Base-by-base conservation (phyloP, 2,329 filamentous ascomycete species). In the Monosporascus sp. region DNA sequence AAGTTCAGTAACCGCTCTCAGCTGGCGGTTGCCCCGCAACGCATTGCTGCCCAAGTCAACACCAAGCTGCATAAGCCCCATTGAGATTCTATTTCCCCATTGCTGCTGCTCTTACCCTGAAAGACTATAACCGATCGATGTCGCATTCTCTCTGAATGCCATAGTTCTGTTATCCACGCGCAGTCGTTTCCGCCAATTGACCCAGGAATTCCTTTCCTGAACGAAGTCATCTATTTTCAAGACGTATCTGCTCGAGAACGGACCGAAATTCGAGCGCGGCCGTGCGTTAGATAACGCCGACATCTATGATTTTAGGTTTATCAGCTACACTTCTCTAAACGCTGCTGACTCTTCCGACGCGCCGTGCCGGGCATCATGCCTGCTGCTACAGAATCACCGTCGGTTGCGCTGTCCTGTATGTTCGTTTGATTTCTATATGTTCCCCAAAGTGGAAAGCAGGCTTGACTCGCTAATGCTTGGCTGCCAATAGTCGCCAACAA, bases 401-500 rank as follows among this genome's bases (percentile, higher is more conserved):
- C 82, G 50, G 85, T 88, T 64, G 76, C 84, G 62, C 75, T 88
- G 66, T 89, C 86, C 47, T 89, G 56, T 58, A 56, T 46, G 56
- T 58, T 31, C 17, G 5, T 48, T 14, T 37, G 8, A 3, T 20
- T 16, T 19, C n/a, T 47, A n/a, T n/a, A 16, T 22, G 8, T n/a
- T 40, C 17, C 8, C 11, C 26, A 41, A 17, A n/a, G 20, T 14
- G 19, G 36, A 19, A 17, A 46, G 24, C 7, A 46, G n/a, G 8
- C 22, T 46, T 22, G 16, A 46, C n/a, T 51, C 59, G 58, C 62
- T 68, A 60, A 73, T 44, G 38, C 16, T 2, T 14, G 22, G 5
- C 9, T 34, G 36, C 11, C 24, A 47, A 53, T 61, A 92, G 92
- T 99, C 76, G 93, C 94, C 66, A 99, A 99, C 77, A 99, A 99